These are phyloP conservation scores for Lineolata rhizophorae DNA, from an alignment of 495 filamentous ascomycete genomes.

Conservation along the genomic window DNA sequence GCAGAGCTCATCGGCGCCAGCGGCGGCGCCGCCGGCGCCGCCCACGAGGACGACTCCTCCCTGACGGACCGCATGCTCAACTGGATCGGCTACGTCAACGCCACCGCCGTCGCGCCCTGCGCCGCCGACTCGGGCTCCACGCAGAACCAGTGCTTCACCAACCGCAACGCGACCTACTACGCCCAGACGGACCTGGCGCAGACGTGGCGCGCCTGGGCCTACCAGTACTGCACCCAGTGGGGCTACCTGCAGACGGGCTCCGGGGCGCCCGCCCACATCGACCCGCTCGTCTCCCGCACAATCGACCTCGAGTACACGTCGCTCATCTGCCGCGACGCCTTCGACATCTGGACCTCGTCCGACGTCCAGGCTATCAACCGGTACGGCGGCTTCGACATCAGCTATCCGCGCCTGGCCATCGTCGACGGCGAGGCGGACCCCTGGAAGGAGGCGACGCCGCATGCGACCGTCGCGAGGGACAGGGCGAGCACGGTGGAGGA, in stretches of 20 bases:
- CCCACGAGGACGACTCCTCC: slow-evolving; percentile 23
- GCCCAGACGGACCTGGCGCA: slow-evolving; percentile 25
- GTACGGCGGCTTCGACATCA: slow-evolving; percentile 43
- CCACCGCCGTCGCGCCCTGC: slow-evolving; percentile 19
- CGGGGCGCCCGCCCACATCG: slow-evolving; percentile 30
- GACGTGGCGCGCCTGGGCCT: slow-evolving; percentile 36
- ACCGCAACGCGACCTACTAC: slow-evolving; percentile 28
- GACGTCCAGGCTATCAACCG: slow-evolving; percentile 38
- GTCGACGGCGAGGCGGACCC: slow-evolving; percentile 50
- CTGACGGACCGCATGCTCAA: slow-evolving; percentile 39
- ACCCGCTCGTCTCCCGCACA: slow-evolving; percentile 42
- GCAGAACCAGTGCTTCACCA: slow-evolving; percentile 34
- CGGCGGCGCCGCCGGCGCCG: no score
- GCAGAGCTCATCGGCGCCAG: slow-evolving; percentile 26
- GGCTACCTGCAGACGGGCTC: slow-evolving; percentile 48
- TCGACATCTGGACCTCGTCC: slow-evolving; percentile 36
- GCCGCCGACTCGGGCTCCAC: slow-evolving; percentile 12
- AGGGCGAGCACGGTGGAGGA: slow-evolving; percentile 30
- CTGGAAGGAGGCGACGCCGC: slow-evolving; percentile 44
- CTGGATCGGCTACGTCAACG: slow-evolving; percentile 37
- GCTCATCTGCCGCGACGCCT: slow-evolving; percentile 32
- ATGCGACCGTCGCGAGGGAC: slow-evolving; percentile 23
- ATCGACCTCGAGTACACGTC: slow-evolving; percentile 31
- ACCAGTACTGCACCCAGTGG: slow-evolving; percentile 32
- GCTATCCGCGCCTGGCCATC: slow-evolving; percentile 40